These are phyloP conservation scores for Lachnellula hyalina DNA, from an alignment of 2,329 filamentous ascomycete genomes.

Conservation along the genomic window DNA sequence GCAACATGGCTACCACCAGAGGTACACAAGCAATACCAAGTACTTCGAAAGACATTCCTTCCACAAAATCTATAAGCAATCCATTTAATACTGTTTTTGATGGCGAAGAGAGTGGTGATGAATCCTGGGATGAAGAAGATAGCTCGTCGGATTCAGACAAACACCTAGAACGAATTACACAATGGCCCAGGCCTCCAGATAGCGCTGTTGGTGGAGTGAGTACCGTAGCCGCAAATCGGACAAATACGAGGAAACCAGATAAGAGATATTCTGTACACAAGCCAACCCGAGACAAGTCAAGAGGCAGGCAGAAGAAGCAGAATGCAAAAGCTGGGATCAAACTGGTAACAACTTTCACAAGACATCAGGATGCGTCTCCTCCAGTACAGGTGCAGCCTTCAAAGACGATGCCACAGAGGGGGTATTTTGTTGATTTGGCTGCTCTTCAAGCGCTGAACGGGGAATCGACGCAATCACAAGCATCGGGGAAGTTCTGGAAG, in stretches of 20 bases:
- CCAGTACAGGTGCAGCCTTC: slow-evolving; percentile 33
- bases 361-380: slow-evolving; percentile 40
- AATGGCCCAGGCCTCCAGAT: slow-evolving; percentile 20
- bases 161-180: slow-evolving; percentile 10
- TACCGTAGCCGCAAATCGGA: slow-evolving; percentile 11
- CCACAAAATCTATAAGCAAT: slow-evolving; percentile 15
- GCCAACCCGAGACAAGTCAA: slow-evolving; percentile 45
- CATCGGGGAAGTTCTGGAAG: slow-evolving; percentile 27
- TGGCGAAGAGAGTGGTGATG: slow-evolving; percentile 22
- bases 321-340: slow-evolving; percentile 60
- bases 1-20: slow-evolving; percentile 17
- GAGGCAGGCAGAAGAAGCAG: slow-evolving; percentile 54
- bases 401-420: slow-evolving; percentile 14
- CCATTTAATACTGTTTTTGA: slow-evolving; percentile 24
- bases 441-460: slow-evolving; percentile 53
- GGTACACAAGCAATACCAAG: background rate
- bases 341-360: slow-evolving; percentile 63
- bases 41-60: slow-evolving; percentile 7
- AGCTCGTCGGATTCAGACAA: slow-evolving; percentile 2
- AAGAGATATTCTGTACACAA: slow-evolving; percentile 32
- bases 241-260: slow-evolving; percentile 15
- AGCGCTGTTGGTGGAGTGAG: slow-evolving; percentile 8
- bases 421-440: slow-evolving; percentile 45
- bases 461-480: slow-evolving; percentile 11
- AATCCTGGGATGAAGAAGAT: slow-evolving; percentile 30